Percentiles rank a stretch among this genome's conserved stretches.
phyloP scores from a whole-genome alignment of 2,329 filamentous ascomycete genomes.

The Coniella vitis region DNA sequence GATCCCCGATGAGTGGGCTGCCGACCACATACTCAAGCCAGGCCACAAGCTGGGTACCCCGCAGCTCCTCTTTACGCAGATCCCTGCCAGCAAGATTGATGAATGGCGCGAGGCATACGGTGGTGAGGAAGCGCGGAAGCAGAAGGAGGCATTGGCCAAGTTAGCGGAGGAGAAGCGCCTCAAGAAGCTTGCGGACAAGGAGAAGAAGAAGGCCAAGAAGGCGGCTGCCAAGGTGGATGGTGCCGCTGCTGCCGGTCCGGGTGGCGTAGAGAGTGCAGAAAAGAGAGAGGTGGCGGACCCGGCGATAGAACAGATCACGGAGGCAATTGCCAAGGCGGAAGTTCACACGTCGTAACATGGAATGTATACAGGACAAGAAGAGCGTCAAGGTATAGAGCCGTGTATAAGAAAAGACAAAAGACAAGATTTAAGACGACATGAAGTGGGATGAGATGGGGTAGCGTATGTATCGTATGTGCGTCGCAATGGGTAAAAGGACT shows the following conservation, averaged over 20 bases:
- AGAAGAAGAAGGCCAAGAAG: conserved; percentile 39
- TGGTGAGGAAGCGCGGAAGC: conserved; percentile 57
- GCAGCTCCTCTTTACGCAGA: conserved; percentile 72
- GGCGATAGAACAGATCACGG: conserved; percentile 20
- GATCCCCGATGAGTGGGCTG: conserved; percentile 61
- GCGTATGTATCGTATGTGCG: too few relatives aligned
- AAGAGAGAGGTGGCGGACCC: conserved; percentile 21
- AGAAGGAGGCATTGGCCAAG: conserved; percentile 52
- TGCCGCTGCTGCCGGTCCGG: background rate
- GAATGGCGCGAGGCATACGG: conserved; percentile 78
- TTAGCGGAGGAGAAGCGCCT: conserved; percentile 46
- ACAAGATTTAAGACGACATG: too few relatives aligned
- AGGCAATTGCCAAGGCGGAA: conserved; percentile 22
- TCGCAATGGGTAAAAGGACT: too few relatives aligned
- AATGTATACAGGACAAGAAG: background rate
- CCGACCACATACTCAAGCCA: conserved; percentile 50
- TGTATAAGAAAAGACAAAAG: too few relatives aligned
- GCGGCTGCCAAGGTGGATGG: conserved; percentile 16
- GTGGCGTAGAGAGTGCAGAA: conserved; percentile 20
- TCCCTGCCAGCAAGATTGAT: conserved; percentile 72
- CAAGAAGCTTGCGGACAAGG: conserved; percentile 43
- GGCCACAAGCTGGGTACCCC: conserved; percentile 79
- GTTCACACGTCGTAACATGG: conserved; percentile 19
- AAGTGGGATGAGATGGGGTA: too few relatives aligned
- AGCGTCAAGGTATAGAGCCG: too few relatives aligned